Base-by-base conservation (phyloP, 345 rosid genomes). In the Pelargonium nanum region DNA sequence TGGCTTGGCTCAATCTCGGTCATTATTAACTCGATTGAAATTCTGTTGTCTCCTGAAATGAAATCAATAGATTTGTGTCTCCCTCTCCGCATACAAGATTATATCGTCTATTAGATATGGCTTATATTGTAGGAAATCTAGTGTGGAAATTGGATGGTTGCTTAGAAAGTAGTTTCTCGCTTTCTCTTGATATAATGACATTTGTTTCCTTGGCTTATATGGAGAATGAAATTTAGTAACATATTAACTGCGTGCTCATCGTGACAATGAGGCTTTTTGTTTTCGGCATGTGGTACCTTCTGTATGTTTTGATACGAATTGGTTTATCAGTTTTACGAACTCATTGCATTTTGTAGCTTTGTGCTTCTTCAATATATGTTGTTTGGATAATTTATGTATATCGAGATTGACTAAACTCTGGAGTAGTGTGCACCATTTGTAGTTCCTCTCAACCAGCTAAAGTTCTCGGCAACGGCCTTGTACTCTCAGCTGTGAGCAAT, bases 401-500 rank as follows among this genome's bases (percentile, higher is more conserved):
- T 9, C 1, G 1, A 9, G 45, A 34, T 4, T 15, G 12, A 9
- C 45, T 34, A 34, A 34, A 34, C 45, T 34, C 45, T 34, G 6
- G 45, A 5, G 45, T 34, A 34, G 45, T 34, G 45, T 34, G 45
- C 45, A 34, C 45, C 1, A 1, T 4, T 9, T 34, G 45, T 34
- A 34, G 45, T 9, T 34, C 45, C 45, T 34, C 12, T 10, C 45
- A 34, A 34, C 45, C 6, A 5, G 13, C 6, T 9, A 34, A 34
- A 1, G 12, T 34, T 34, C 12, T 9, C 12, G 6, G 13, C 45
- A 9, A 34, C 45, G 12, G 12, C 45, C 6, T 34, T 34, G 12
- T 4, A 5, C 45, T 34, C 13, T 34, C 45, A 10, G 45, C 45
- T 34, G 12, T 34, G 45, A 34, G 45, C 61, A 78, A 72, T 65